Conservation (phyloP, 2,329 filamentous ascomycete species). For the Domatiomyces globalis region DNA sequence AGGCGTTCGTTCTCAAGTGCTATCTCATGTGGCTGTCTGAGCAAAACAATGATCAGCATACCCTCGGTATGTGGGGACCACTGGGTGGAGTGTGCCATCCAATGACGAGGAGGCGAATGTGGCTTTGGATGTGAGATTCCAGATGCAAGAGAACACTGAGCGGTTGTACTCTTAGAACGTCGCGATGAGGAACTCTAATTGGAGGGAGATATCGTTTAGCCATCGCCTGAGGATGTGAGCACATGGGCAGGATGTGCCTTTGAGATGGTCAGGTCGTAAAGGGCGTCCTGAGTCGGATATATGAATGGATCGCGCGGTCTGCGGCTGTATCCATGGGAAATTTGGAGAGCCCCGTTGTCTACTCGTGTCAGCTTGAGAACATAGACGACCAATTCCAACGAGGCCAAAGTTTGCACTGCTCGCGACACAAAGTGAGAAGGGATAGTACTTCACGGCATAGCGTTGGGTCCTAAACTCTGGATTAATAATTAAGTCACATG, state of each 20-base stretch:
- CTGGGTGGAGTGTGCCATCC: constrained; percentile 87
- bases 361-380: constrained; percentile 58
- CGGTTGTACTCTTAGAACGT: constrained; percentile 87
- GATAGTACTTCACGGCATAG: constrained; percentile 95
- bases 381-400: constrained; percentile 90
- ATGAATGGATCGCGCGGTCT: constrained; percentile 30
- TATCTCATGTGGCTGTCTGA: constrained; percentile 84
- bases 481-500: too few species aligned
- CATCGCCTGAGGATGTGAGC: constrained; percentile 77
- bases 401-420: constrained; percentile 93
- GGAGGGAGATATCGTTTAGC: constrained; percentile 76
- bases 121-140: constrained; percentile 84
- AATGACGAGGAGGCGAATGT: constrained; percentile 83
- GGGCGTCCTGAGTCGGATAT: constrained; percentile 92
- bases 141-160: constrained; percentile 83
- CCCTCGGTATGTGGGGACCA: constrained; percentile 81
- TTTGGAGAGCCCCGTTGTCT: background rate
- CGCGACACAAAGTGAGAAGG: constrained; percentile 91
- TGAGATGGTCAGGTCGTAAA: constrained; percentile 91
- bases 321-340: background rate
- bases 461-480: constrained; percentile 96
- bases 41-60: constrained; percentile 71
- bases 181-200: constrained; percentile 67
- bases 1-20: constrained; percentile 78
- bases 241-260: constrained; percentile 94